phyloP scores from a whole-genome alignment of 1,284 basidiomycete genomes.

The Rhodotorula sp. region DNA sequence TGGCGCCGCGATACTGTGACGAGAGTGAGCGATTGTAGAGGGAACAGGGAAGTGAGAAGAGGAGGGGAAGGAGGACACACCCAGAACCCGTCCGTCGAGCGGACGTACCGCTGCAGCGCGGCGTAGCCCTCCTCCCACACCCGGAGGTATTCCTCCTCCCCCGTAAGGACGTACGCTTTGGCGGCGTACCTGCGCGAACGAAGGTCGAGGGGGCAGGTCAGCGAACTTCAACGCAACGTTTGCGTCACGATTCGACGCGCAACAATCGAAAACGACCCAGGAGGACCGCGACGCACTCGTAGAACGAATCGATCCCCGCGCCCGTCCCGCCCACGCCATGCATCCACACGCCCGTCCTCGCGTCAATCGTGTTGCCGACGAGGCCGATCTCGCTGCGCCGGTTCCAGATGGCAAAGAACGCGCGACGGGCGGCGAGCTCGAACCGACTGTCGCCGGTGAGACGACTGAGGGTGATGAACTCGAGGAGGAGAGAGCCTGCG shows the following conservation, averaged over 20 bases:
- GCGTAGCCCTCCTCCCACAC: slow-evolving; percentile 87
- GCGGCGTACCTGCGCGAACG: slow-evolving; percentile 66
- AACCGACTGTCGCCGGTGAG: slow-evolving; percentile 83
- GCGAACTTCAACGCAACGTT: no score
- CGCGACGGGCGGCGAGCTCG: slow-evolving; percentile 64
- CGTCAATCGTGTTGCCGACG: slow-evolving; percentile 84
- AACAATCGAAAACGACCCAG: no score
- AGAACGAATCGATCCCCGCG: slow-evolving; percentile 90
- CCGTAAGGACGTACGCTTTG: slow-evolving; percentile 49
- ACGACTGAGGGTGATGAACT: slow-evolving; percentile 86
- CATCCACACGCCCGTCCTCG: slow-evolving; percentile 51
- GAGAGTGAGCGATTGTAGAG: slow-evolving; percentile 1
- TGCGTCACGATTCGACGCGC: no score
- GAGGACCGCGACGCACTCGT: slow-evolving; percentile 74
- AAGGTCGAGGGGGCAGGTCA: slow-evolving; percentile 37
- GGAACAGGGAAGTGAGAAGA: slow-evolving; percentile 18
- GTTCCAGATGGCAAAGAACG: slow-evolving; percentile 91
- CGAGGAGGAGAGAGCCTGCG: slow-evolving; percentile 84
- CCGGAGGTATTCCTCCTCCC: slow-evolving; percentile 82
- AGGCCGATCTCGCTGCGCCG: slow-evolving; percentile 68
- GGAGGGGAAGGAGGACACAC: slow-evolving; percentile 55
- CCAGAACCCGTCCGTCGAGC: slow-evolving; percentile 82
- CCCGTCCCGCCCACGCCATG: slow-evolving; percentile 68
- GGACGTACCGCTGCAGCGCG: slow-evolving; percentile 79
- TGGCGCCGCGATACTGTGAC: slow-evolving; percentile 72